Evolutionary conservation across 495 filamentous ascomycete species (phyloP), one percentile per base, ranked within the genome.

Genomic region (Talaromyces wortmannii): DNA sequence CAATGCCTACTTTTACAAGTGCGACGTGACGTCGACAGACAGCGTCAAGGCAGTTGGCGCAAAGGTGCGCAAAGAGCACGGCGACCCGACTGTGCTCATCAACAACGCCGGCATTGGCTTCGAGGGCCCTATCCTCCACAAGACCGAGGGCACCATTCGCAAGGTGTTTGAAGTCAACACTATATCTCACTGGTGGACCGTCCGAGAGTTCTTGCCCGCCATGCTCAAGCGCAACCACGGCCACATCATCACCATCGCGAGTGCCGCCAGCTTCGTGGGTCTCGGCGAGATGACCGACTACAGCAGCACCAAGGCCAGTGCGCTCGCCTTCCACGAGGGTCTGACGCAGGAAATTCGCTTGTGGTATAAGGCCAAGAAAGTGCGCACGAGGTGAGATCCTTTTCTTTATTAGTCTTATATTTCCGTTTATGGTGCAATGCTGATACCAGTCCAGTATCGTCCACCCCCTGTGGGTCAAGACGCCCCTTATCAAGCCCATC

Each of bases 181-280:
- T n/a, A 62, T 86, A 48, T 71, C 75, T 32, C 81, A 85, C 60
- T 85, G 77, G 70, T 69, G 75, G 42, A 78, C 73, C 45, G 71
- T 83, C 3, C 75, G 82, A 58, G 78, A 82, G 57, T 86, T 85
- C 63, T 63, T 86, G 45, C 83, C 83, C 0, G 74, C 65, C 49
- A 86, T 86, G 83, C 66, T 86, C 46, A 60, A 67, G 31, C 68
- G 65, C 31, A 82, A 83, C 58, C 82, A 86, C 57, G 83, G 83
- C 5, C 83, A 86, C 61, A 64, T 86, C 31, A 65, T 86, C 31
- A 77, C 75, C 0, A 62, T 80, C 8, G 81, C 83, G 4, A 80
- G 75, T 43, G 71, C 85, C 67, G 76, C 80, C 48, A 76, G 70
- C 17, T 84, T 83, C 56, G 58, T 80, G 2, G 70, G 68, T 0